Evolutionary conservation across 169 alveolate species (phyloP).

Genomic region (Eimeria necatrix): DNA sequence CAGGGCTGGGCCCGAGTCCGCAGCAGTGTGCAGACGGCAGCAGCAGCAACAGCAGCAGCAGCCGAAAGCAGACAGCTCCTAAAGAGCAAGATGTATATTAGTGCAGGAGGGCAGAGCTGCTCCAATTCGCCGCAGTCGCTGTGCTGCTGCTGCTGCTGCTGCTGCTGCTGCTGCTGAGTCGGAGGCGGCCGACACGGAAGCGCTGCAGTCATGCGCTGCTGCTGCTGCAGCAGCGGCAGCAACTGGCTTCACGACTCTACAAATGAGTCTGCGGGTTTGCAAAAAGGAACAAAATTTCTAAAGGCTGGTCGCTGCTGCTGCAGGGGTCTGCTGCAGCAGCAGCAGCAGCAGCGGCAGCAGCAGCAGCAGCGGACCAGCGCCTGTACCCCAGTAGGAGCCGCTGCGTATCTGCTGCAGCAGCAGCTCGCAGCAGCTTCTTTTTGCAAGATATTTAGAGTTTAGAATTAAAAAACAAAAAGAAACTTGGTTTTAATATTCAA

Average conservation of each 20-base stretch:
- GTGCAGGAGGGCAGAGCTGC: neutral
- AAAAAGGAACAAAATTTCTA: neutral
- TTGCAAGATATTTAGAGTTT: neutral
- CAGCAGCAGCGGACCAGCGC: slow-evolving; percentile 55
- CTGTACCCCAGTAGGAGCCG: neutral
- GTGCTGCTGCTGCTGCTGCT: too few species aligned
- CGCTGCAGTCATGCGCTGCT: slow-evolving; percentile 41
- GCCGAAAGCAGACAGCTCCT: neutral
- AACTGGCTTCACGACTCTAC: slow-evolving; percentile 8
- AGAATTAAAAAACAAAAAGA: neutral
- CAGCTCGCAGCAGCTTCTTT: neutral
- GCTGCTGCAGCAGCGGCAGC: slow-evolving; percentile 34
- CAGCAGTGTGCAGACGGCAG: slow-evolving; percentile 18
- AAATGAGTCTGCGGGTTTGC: neutral
- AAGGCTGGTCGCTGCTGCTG: slow-evolving; percentile 13
- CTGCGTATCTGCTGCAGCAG: neutral
- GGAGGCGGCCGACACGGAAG: slow-evolving; percentile 53
- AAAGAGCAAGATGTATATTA: neutral
- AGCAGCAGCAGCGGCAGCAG: slow-evolving; percentile 56
- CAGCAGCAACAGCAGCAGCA: slow-evolving; percentile 33
- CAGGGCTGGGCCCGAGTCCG: slow-evolving; percentile 6
- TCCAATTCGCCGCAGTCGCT: neutral
- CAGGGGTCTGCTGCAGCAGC: slow-evolving; percentile 41
- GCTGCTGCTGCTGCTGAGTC: slow-evolving; percentile 24
- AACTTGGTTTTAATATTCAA: neutral